Evolutionary conservation across 2,329 filamentous ascomycete species (phyloP), one percentile per base, ranked within the genome.

Genomic region (Monilinia polystroma): DNA sequence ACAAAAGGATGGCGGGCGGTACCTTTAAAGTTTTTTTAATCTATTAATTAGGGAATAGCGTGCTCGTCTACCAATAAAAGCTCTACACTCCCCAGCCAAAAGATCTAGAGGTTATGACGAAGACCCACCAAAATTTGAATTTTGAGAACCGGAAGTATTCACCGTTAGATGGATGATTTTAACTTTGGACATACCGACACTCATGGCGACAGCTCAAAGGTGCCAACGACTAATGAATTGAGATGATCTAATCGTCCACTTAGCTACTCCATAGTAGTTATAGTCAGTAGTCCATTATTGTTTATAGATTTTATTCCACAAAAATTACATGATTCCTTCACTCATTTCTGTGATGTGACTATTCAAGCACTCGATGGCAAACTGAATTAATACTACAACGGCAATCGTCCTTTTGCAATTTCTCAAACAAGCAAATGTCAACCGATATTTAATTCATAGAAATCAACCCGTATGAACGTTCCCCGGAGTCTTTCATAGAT

Each of bases 1-100:
- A 59, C 41, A 10, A 18, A 16, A 47, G 18, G 14, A 35, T 23
- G 11, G 32, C 32, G 32, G 32, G 32, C 32, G 32, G 32, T 35
- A 35, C 18, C 29, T 47, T 35, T 47, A 11, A 47, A 16, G 10
- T 32, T 41, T 35, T 35, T 7, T 10, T 59, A 43, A 47, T 20
- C 23, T 60, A 38, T 38, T 49, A 51, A 38, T 5, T 38, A 29
- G 45, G n/a, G 29, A 60, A 26, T 51, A 16, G 1, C 7, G 8
- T 51, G 18, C 29, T 60, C 23, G 35, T 51, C 57, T 18, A 14
- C 57, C 57, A 60, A 60, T 60, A 20, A 51, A 49, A 35, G 16
- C 4, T 16, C 16, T n/a, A 20, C 23, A 2, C 11, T n/a, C 14
- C 4, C 54, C 2, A 2, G 26, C 16, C 6, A 49, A 23, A 26